Base-by-base conservation (phyloP, 2,329 filamentous ascomycete species). In the Xylaria sp. region DNA sequence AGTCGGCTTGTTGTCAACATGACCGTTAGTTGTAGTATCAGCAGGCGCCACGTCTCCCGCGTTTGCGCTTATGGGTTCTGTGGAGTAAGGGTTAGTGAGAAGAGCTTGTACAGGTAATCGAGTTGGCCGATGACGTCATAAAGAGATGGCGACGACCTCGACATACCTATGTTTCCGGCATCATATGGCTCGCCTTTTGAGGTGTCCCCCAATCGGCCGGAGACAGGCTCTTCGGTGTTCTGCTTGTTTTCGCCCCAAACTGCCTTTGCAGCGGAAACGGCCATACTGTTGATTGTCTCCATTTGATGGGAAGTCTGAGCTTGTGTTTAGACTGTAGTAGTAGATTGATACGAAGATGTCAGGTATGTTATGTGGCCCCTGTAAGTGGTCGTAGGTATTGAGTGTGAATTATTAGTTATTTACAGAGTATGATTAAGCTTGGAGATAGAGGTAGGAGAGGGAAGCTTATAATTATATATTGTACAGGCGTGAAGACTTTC, bases 181-280 rank as follows among this genome's bases (percentile, higher is more conserved):
- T 96, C 93, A 73, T 89, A 96, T 0, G 93, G 93, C 77, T 95
- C 90, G 13, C 86, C 87, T 49, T 83, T 84, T 27, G 85, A 84
- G 4, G 91, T 90, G 76, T 90, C 82, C 44, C 93, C 93, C 64
- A 85, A 81, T 58, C 87, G 81, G 25, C 93, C 93, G 22, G 91
- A 91, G 50, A 94, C 78, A 20, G 93, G 93, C 80, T 96, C 93
- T 78, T 82, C 58, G 77, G 72, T 75, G 61, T 59, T 69, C 61
- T 72, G 71, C 39, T 73, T 74, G 64, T 66, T 74, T 33, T 81
- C 80, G 13, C 83, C 84, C 82, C 82, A 86, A 45, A 87, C 76
- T 33, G 79, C 82, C 69, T 82, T 82, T 27, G 82, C 81, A 31
- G 85, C 83, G 10, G 81, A 77, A n/a, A 76, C 73, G 29, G 85